Evolutionary conservation across 345 rosid species (phyloP), one percentile per base, ranked within the genome.

Genomic region (Bruguiera gymnorhiza): DNA sequence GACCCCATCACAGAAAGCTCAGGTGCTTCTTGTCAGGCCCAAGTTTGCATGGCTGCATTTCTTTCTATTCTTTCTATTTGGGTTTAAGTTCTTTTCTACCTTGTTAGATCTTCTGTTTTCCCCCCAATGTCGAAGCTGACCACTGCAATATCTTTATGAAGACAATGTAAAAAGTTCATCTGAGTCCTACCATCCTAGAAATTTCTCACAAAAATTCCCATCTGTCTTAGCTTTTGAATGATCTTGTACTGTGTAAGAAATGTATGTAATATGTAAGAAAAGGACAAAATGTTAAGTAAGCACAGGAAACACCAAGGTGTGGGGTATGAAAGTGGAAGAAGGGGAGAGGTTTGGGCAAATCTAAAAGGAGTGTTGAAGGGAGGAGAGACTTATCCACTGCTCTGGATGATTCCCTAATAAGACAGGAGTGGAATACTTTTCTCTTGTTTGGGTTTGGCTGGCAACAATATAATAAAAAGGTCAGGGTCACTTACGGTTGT

Each of bases 1-100:
- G 78, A 92, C 98, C 67, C 99, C 98, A 67, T 92, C 99, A 19
- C 99, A 95, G 63, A 95, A 95, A 73, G 99, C 98, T 46, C 99
- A 95, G 99, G 99, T 95, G 60, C 6, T 60, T 60, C 63, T 51
- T 72, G 34, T 68, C 66, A 19, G 48, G 37, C 26, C 58, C 31
- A 70, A 73, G 21, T 60, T 61, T 70, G 43, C 46, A 20, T 21
- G 43, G 23, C 56, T 52, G 61, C 10, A 36, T 62, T 31, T 62
- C 26, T 36, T 26, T 61, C 46, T 71, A 39, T 43, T 52, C 20
- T 13, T 51, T 57, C 15, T 48, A n/a, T 68, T 32, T 1, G 19
- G 13, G 26, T 31, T 43, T 58, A 65, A 34, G 23, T 32, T 16
- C 52, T 36, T 56, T 57, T 27, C 8, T 57, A 20, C 23, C 8